These are phyloP conservation scores for Clavulina sp. DNA, from an alignment of 768 basidiomycete species.

Conservation along the genomic window DNA sequence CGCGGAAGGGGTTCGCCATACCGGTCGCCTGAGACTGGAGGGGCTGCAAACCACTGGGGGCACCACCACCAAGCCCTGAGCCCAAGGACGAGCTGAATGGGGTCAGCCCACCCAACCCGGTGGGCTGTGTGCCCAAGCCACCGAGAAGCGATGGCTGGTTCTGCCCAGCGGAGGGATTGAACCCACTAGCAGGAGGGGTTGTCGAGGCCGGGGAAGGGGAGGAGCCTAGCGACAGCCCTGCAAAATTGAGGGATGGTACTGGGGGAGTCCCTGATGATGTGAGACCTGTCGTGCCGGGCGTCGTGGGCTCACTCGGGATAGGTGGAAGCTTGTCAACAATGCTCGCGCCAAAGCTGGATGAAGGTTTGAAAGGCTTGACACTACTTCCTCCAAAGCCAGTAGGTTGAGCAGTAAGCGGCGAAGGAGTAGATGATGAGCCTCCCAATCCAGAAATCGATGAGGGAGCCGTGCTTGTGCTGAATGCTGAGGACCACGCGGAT, in stretches of 20 bases:
- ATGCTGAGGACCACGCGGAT: constrained; percentile 24
- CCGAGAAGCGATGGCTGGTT: background rate
- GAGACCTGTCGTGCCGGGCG: background rate
- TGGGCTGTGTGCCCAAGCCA: constrained; percentile 21
- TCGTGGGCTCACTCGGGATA: constrained; percentile 37
- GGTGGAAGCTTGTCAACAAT: constrained; percentile 58
- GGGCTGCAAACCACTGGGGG: constrained; percentile 22
- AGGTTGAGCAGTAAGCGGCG: constrained; percentile 27
- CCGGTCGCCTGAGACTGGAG: constrained; percentile 23
- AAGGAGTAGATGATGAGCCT: constrained; percentile 21
- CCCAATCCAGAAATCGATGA: constrained; percentile 35
- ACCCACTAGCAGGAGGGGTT: background rate
- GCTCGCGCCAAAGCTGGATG: constrained; percentile 61
- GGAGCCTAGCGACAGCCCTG: constrained; percentile 5
- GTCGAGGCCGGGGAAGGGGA: constrained; percentile 1
- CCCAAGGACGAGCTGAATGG: background rate
- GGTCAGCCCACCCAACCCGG: constrained; percentile 25
- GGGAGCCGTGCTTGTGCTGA: constrained; percentile 31
- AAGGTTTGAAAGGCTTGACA: constrained; percentile 68
- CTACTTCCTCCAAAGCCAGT: constrained; percentile 34
- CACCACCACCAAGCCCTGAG: constrained; percentile 7
- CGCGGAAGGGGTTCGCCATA: constrained; percentile 27
- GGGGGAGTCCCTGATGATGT: background rate
- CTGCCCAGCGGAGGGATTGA: background rate
- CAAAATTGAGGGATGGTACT: background rate